Evolutionary conservation across 2,329 filamentous ascomycete species (phyloP).

Genomic region (Aspergillus hiratsukae): DNA sequence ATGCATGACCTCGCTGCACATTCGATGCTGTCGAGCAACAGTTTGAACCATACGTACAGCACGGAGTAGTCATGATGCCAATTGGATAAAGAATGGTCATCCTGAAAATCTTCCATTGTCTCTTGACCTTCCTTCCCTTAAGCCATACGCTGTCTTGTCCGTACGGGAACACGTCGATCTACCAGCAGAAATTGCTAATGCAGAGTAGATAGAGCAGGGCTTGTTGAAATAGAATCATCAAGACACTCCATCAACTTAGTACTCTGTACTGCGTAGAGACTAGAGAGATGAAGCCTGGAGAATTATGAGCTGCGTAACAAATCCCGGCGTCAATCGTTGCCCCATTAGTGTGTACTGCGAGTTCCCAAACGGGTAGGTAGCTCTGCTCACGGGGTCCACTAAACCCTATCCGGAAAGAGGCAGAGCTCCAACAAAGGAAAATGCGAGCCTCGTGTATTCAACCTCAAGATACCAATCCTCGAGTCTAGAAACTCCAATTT

Average conservation of each 20-base stretch:
- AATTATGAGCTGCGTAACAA: slow-evolving; percentile 10
- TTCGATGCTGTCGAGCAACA: neutral
- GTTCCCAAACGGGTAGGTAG: slow-evolving; percentile 12
- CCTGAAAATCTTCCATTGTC: no score
- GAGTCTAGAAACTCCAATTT: neutral
- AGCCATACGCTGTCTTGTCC: neutral
- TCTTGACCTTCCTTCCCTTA: neutral
- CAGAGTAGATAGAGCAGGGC: neutral
- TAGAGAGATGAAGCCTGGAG: neutral
- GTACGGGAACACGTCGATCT: neutral
- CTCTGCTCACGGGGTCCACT: neutral
- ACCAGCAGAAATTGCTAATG: neutral
- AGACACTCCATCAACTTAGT: neutral
- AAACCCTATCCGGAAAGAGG: neutral
- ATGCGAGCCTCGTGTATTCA: neutral
- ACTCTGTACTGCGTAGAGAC: neutral
- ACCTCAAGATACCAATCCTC: neutral
- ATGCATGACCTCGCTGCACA: neutral
- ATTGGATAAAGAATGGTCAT: neutral
- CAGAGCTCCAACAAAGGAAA: neutral
- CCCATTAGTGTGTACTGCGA: slow-evolving; percentile 9
- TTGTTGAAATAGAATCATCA: neutral
- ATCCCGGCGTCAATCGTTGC: slow-evolving; percentile 16
- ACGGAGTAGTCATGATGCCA: neutral
- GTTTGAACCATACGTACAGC: neutral